Evolutionary conservation across 2,329 filamentous ascomycete genomes (phyloP).

Genomic region (Saccharata proteae): DNA sequence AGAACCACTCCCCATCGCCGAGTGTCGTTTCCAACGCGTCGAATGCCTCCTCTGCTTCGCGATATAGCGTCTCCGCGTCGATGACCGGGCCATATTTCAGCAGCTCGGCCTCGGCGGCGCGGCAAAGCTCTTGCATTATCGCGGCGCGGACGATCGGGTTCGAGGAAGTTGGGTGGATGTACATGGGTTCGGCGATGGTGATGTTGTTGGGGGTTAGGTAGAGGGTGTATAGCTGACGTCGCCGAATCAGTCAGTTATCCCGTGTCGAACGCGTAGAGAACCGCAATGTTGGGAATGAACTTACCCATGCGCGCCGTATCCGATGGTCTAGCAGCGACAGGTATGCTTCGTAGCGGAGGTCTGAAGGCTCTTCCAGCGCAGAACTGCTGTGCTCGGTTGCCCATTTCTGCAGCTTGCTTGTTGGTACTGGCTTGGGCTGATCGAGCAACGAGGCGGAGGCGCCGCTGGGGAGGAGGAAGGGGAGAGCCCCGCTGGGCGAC

Average conservation of each 20-base stretch:
- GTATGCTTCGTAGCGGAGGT: slow-evolving; percentile 60
- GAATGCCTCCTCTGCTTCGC: slow-evolving; percentile 50
- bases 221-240: slow-evolving; percentile 55
- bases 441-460: slow-evolving; percentile 15
- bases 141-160: slow-evolving; percentile 51
- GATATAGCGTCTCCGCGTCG: slow-evolving; percentile 45
- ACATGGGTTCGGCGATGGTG: slow-evolving; percentile 56
- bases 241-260: no score
- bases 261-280: slow-evolving; percentile 7
- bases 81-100: slow-evolving; percentile 49
- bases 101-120: slow-evolving; percentile 64
- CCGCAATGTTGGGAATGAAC: slow-evolving; percentile 12
- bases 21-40: slow-evolving; percentile 48
- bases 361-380: slow-evolving; percentile 33
- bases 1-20: slow-evolving; percentile 49
- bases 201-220: slow-evolving; percentile 64
- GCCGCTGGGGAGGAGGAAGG: slow-evolving; percentile 59
- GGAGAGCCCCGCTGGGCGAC: slow-evolving; percentile 76
- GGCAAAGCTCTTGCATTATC: slow-evolving; percentile 53
- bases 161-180: slow-evolving; percentile 51
- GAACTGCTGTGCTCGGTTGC: slow-evolving; percentile 34
- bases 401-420: slow-evolving; percentile 59
- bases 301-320: slow-evolving; percentile 77
- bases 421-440: slow-evolving; percentile 37
- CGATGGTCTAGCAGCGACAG: slow-evolving; percentile 61